Evolutionary conservation across 1,284 basidiomycete species (phyloP).

Genomic region (Ceratobasidium sp.): DNA sequence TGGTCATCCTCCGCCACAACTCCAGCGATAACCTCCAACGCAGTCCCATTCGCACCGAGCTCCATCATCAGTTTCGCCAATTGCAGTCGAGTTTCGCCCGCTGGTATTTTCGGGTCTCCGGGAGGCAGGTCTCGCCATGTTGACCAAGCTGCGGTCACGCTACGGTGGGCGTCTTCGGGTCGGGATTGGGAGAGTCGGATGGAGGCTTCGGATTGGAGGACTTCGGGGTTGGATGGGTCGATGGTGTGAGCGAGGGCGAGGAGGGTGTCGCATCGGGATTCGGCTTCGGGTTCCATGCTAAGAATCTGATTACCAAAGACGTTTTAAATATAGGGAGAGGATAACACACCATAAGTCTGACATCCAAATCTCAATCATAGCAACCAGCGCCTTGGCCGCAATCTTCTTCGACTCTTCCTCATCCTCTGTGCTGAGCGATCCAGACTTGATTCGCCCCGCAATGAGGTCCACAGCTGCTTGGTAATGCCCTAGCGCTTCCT

Average conservation of each 20-base stretch:
- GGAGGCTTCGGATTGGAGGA: conserved; percentile 85
- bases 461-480: conserved; percentile 85
- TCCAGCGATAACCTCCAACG: conserved; percentile 82
- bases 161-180: conserved; percentile 82
- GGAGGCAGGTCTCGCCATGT: conserved; percentile 81
- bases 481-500: conserved; percentile 83
- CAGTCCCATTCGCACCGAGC: conserved; percentile 75
- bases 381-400: conserved; percentile 86
- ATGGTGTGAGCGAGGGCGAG: conserved; percentile 79
- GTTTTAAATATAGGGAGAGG: background rate
- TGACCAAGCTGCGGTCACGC: conserved; percentile 78
- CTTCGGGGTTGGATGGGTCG: conserved; percentile 84
- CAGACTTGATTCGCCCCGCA: conserved; percentile 71
- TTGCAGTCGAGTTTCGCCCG: conserved; percentile 79
- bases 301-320: background rate
- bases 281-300: conserved; percentile 86
- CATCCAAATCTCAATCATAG: conserved; percentile 98
- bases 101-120: conserved; percentile 79
- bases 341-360: conserved; percentile 89
- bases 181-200: conserved; percentile 91
- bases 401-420: conserved; percentile 78
- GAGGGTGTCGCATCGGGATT: conserved; percentile 84
- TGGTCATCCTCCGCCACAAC: conserved; percentile 88
- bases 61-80: conserved; percentile 91
- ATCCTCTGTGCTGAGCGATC: conserved; percentile 60